Conservation (phyloP, 1,139 yeast genomes). For the Saccharomyces hybrid region DNA sequence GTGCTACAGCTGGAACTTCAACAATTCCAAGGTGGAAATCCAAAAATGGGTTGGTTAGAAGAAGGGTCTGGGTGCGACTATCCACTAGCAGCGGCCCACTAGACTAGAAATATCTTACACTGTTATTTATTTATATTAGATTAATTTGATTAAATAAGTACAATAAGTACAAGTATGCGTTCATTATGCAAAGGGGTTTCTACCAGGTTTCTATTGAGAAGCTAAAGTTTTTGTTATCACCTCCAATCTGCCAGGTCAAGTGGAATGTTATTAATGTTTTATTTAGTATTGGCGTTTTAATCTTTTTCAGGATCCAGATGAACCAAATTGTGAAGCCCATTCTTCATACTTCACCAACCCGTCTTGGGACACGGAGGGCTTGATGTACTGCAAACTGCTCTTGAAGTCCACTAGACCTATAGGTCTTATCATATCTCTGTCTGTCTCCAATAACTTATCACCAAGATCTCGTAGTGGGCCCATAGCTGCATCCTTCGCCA, state of each 20-base stretch:
- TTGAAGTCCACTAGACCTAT: constrained; percentile 69
- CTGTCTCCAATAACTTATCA: constrained; percentile 74
- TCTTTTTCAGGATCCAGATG: constrained; percentile 66
- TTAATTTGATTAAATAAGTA: not conserved
- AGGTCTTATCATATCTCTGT: constrained; percentile 80
- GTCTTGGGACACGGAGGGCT: constrained; percentile 87
- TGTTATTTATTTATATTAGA: not conserved
- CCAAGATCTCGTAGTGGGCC: constrained; percentile 91
- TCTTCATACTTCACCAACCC: constrained; percentile 74
- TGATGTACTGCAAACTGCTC: constrained; percentile 68
- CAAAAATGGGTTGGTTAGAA: constrained; percentile 46
- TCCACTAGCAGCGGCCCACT: constrained; percentile 4
- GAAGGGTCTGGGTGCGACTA: constrained; percentile 54
- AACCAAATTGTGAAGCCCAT: constrained; percentile 87
- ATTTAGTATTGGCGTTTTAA: not conserved
- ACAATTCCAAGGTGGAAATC: constrained; percentile 52
- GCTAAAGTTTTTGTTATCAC: no score
- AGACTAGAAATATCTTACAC: not conserved
- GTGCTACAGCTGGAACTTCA: constrained; percentile 50
- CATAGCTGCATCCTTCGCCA: constrained; percentile 98
- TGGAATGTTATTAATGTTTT: not conserved
- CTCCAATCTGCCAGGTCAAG: not conserved
- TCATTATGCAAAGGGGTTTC: not conserved
- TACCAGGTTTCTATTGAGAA: not conserved
- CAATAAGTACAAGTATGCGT: not conserved